Evolutionary conservation across 139 green algal species (phyloP).

Genomic region (Nannochloris sp.): DNA sequence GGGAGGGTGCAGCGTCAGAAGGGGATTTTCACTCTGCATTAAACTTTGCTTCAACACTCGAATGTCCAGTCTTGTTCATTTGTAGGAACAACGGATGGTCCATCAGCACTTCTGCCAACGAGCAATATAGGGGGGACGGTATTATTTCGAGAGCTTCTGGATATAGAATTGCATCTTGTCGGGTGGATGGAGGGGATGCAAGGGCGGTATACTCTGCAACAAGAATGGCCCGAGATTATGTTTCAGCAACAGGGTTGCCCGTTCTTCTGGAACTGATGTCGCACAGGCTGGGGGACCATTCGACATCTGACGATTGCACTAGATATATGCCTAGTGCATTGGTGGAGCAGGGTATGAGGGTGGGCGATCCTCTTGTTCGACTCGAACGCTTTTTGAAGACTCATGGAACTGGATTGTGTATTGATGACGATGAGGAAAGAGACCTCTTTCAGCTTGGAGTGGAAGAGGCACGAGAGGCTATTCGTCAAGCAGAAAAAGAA

Average conservation of each 20-base stretch:
- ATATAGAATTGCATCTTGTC: conserved; percentile 73
- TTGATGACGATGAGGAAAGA: not conserved
- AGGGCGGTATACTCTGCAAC: conserved; percentile 72
- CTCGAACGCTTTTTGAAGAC: conserved; percentile 55
- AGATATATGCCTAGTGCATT: conserved; percentile 63
- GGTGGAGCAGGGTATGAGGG: conserved; percentile 68
- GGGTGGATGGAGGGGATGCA: conserved; percentile 84
- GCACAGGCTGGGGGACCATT: conserved; percentile 87
- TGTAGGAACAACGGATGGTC: conserved; percentile 96
- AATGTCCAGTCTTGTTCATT: conserved; percentile 77
- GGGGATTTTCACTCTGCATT: conserved; percentile 90
- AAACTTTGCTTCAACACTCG: conserved; percentile 85
- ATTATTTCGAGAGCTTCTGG: conserved; percentile 58
- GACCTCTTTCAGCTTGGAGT: too few relatives aligned
- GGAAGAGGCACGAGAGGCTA: conserved; percentile 46
- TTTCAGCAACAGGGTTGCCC: conserved; percentile 38
- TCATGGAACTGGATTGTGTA: too few relatives aligned
- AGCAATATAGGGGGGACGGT: conserved; percentile 87
- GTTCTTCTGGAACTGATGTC: conserved; percentile 78
- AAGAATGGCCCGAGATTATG: conserved; percentile 39
- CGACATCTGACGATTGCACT: conserved; percentile 76
- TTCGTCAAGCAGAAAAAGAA: conserved; percentile 48
- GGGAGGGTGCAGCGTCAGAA: conserved; percentile 78
- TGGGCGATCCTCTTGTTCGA: conserved; percentile 70
- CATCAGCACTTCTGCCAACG: conserved; percentile 76